Evolutionary conservation across 805 yeast species (phyloP).

Genomic region (Metschnikowia vanudenii): DNA sequence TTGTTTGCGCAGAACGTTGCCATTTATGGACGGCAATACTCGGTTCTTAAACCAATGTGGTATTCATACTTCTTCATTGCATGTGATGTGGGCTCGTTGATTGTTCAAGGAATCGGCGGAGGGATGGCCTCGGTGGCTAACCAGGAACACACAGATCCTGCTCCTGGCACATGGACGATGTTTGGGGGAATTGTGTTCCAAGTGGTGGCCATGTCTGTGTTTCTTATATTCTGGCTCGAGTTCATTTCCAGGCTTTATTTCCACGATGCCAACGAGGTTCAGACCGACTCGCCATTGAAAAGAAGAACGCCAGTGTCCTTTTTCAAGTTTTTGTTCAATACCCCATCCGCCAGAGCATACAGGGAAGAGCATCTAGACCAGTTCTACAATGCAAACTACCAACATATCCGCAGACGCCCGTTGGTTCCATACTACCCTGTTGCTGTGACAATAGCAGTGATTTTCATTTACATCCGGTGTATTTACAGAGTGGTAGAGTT

Average conservation of each 20-base stretch:
- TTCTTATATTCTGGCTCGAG: slow-evolving; percentile 36
- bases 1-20: slow-evolving; percentile 42
- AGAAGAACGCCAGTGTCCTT: slow-evolving; percentile 14
- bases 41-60: slow-evolving; percentile 42
- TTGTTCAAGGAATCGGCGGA: slow-evolving; percentile 42
- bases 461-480: slow-evolving; percentile 34
- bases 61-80: slow-evolving; percentile 42
- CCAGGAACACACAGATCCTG: slow-evolving; percentile 22
- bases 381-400: slow-evolving; percentile 29
- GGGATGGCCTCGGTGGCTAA: slow-evolving; percentile 36
- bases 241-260: slow-evolving; percentile 34
- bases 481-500: slow-evolving; percentile 42
- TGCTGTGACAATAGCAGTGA: slow-evolving; percentile 33
- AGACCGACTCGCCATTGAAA: slow-evolving; percentile 19
- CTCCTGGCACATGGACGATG: slow-evolving; percentile 37
- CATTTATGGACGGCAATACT: slow-evolving; percentile 36
- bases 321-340: slow-evolving; percentile 26
- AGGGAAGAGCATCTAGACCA: slow-evolving; percentile 26
- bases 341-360: slow-evolving; percentile 24
- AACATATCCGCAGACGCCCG: slow-evolving; percentile 23
- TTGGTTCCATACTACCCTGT: slow-evolving; percentile 34
- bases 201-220: slow-evolving; percentile 38
- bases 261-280: slow-evolving; percentile 19
- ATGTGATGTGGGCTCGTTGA: slow-evolving; percentile 34
- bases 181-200: slow-evolving; percentile 40